These are phyloP conservation scores for Heliophila coronopifolia DNA, from an alignment of 441 rosid genomes.

Conservation along the genomic window DNA sequence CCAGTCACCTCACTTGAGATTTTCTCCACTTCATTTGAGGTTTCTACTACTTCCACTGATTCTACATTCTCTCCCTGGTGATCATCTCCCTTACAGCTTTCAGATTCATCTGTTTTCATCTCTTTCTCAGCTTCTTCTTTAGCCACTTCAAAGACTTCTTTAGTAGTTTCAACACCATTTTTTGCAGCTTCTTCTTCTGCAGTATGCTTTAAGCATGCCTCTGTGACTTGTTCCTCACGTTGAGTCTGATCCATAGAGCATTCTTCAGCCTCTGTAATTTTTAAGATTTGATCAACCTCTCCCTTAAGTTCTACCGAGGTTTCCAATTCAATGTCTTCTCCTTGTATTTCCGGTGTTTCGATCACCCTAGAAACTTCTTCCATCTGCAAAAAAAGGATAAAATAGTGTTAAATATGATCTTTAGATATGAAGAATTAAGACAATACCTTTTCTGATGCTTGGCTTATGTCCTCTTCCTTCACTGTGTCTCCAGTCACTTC, in stretches of 20 bases:
- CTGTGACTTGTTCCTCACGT: no score
- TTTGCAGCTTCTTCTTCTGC: no score
- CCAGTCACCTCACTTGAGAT: constrained; percentile 3
- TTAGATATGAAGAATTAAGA: constrained; percentile 2
- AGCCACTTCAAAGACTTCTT: no score
- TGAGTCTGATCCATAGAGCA: neutral
- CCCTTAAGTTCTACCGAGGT: neutral
- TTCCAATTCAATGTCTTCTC: neutral
- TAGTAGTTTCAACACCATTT: no score
- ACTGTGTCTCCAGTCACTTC: constrained; percentile 1
- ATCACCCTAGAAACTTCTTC: neutral
- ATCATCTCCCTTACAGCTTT: constrained; percentile 1
- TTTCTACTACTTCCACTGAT: constrained; percentile 5
- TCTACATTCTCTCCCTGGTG: neutral
- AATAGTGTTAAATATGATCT: neutral
- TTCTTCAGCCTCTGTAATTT: constrained; percentile 15
- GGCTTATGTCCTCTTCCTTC: constrained; percentile 21
- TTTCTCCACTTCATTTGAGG: constrained; percentile 4
- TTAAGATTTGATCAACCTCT: constrained; percentile 7
- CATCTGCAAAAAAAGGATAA: constrained; percentile 19
- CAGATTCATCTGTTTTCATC: no score
- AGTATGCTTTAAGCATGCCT: no score
- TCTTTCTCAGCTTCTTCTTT: no score
- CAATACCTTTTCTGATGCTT: constrained; percentile 22
- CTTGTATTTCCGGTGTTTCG: constrained; percentile 12